These are phyloP conservation scores for Omphalotus olearius DNA, from an alignment of 1,284 basidiomycete species.

Conservation along the genomic window DNA sequence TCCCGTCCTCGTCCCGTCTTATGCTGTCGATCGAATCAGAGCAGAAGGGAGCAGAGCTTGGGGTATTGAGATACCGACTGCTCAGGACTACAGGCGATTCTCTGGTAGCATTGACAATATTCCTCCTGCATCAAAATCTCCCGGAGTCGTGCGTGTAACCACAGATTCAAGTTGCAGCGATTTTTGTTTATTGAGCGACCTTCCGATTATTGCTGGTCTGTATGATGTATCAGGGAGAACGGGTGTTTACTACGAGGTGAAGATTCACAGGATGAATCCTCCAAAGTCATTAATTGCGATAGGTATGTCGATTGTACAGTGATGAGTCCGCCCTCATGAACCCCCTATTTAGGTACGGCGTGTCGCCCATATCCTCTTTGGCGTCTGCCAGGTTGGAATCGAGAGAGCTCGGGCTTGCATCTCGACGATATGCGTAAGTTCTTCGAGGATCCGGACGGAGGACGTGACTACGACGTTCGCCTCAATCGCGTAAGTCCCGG, in stretches of 20 bases:
- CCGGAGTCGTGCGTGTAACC: conserved; percentile 36
- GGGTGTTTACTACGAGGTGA: conserved; percentile 63
- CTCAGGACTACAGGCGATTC: conserved; percentile 28
- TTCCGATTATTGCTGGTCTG: conserved; percentile 58
- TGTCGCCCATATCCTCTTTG: conserved; percentile 61
- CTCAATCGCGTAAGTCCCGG: conserved; percentile 33
- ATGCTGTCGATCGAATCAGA: conserved; percentile 43
- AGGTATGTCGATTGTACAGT: conserved; percentile 32
- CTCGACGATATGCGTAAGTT: conserved; percentile 71
- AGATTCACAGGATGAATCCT: conserved; percentile 45
- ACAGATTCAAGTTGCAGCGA: conserved; percentile 42
- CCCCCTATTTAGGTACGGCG: conserved; percentile 44
- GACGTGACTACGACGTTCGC: conserved; percentile 45
- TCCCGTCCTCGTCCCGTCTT: conserved; percentile 44
- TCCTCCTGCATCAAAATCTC: conserved; percentile 30
- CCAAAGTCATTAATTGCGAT: conserved; percentile 45
- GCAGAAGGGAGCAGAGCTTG: conserved; percentile 44
- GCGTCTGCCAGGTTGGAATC: conserved; percentile 71
- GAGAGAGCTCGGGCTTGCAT: conserved; percentile 59
- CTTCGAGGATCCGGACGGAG: conserved; percentile 63
- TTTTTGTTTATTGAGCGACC: conserved; percentile 50
- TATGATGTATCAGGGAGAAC: conserved; percentile 49
- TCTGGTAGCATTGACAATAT: conserved; percentile 32
- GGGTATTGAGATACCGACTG: conserved; percentile 38
- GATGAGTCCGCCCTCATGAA: background rate